A percentile compares a stretch with the other conserved stretches of the same genome.
Evolutionary conservation across 257 asterid genomes (phyloP).

Genomic region (Salvia splendens): DNA sequence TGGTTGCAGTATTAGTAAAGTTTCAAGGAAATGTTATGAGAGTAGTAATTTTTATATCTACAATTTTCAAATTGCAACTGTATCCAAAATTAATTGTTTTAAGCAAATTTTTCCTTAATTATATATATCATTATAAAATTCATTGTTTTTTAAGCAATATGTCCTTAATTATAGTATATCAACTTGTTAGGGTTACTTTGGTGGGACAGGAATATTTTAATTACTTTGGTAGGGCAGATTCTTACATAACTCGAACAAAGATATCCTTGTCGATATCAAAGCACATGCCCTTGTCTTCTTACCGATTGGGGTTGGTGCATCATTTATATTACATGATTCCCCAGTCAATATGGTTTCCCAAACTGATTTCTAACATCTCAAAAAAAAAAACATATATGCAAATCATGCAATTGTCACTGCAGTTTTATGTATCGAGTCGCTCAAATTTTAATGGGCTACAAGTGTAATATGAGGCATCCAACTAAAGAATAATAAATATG

Average conservation of each 20-base stretch:
- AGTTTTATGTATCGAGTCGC: not conserved
- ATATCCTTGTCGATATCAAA: slow-evolving; percentile 33
- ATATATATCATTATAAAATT: too few species aligned
- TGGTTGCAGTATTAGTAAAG: too few species aligned
- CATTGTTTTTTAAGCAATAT: too few species aligned
- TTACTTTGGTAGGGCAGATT: slow-evolving; percentile 34
- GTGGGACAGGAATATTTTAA: slow-evolving; percentile 21
- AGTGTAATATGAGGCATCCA: not conserved
- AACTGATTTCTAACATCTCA: slow-evolving; percentile 12
- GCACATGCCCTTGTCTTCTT: slow-evolving; percentile 37
- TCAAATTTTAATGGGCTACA: not conserved
- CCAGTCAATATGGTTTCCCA: slow-evolving; percentile 1
- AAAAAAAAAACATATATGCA: slow-evolving; percentile 20
- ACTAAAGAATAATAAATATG: not conserved
- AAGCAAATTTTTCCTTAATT: too few species aligned
- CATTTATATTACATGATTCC: not conserved
- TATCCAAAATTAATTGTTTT: too few species aligned
- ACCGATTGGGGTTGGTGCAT: slow-evolving; percentile 25
- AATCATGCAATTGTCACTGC: not conserved
- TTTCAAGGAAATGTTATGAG: not conserved
- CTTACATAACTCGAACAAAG: slow-evolving; percentile 31
- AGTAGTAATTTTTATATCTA: too few species aligned
- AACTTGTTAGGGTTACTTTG: slow-evolving; percentile 22
- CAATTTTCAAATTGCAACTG: too few species aligned
- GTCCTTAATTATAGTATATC: not conserved